Base-by-base conservation (phyloP, 768 basidiomycete species). In the Rhodotorula paludigena region DNA sequence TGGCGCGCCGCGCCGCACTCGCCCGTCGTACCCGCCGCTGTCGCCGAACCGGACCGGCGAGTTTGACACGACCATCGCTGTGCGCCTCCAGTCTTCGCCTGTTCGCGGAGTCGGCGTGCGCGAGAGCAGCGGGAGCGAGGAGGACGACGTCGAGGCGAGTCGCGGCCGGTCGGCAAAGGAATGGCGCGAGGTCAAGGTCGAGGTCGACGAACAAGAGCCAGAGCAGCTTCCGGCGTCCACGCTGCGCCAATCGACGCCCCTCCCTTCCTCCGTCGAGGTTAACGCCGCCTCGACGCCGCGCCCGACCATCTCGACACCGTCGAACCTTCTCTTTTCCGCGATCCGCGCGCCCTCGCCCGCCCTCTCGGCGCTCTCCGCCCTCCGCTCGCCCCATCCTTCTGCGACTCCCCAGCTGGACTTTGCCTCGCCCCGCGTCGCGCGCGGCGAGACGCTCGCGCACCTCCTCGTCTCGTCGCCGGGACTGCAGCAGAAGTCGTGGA, bases 31-130 rank as follows among this genome's bases (percentile, higher is more conserved):
- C 41, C 57, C 61, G 25, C 67, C 67, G 1, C 53, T 68, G 2
- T 60, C 62, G 23, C 56, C 67, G 18, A 53, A 63, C 30, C 47
- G 39, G 51, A 63, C 58, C 14, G 64, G 64, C 30, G 56, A 64
- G 57, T 58, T 12, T 33, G 63, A 64, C 49, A 23, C 51, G 18
- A 28, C 42, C 10, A 25, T 52, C 12, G 49, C 56, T 12, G 41
- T 52, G 1, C 48, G 63, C 5, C 33, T 52, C 32, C 32, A n/a
- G 2, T 35, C 33, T 25, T 58, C 57, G 57, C 57, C 57, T 32
- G 42, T 32, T 33, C 44, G 57, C 1, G 45, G n/a, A 20, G 28
- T 9, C 20, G 33, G 20, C 7, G 33, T 16, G 38, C 44, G 11
- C 3, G 33, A 33, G 36, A 41, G 39, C 3, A 39, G 36, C 23